Percentiles rank a stretch among this genome's conserved stretches.
These are phyloP conservation scores for Penicillium rolfsii DNA, from an alignment of 2,329 filamentous ascomycete species.

Conservation along the genomic window DNA sequence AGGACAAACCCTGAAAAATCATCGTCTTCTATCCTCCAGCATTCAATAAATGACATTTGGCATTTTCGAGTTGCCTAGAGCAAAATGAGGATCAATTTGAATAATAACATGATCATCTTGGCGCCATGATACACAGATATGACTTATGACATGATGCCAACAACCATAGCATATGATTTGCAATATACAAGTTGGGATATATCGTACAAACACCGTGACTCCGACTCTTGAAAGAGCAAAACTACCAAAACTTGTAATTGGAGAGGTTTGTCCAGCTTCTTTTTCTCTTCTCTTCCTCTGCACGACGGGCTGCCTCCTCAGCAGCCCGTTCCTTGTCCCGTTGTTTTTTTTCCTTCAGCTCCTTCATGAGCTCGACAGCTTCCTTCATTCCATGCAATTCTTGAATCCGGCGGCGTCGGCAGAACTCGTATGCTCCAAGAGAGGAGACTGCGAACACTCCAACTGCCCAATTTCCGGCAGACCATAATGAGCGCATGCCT, in stretches of 20 bases:
- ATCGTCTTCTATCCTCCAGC: not conserved
- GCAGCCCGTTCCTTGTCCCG: conserved; percentile 49
- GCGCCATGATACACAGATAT: conserved; percentile 33
- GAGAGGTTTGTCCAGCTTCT: conserved; percentile 50
- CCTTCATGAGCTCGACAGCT: conserved; percentile 78
- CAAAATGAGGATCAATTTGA: conserved; percentile 7
- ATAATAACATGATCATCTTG: conserved; percentile 23
- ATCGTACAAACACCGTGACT: conserved; percentile 39
- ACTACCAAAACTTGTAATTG: conserved; percentile 54
- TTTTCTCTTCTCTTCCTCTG: conserved; percentile 45
- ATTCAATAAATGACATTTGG: not conserved
- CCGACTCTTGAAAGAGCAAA: conserved; percentile 27
- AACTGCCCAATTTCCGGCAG: conserved; percentile 83
- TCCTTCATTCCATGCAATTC: conserved; percentile 84
- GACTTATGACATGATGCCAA: conserved; percentile 29
- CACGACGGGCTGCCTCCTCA: conserved; percentile 39
- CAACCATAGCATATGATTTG: conserved; percentile 16
- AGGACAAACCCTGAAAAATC: conserved; percentile 7
- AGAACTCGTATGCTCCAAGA: conserved; percentile 80
- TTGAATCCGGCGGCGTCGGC: conserved; percentile 71
- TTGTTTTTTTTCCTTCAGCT: conserved; percentile 70
- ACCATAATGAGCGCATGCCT: conserved; percentile 61
- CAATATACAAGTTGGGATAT: conserved; percentile 30
- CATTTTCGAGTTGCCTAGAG: conserved; percentile 7
- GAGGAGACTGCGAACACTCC: conserved; percentile 72